Percentiles rank a stretch among this genome's conserved stretches.
phyloP scores from a whole-genome alignment of 352 stramenopile species.

The Phytophthora palmivora region DNA sequence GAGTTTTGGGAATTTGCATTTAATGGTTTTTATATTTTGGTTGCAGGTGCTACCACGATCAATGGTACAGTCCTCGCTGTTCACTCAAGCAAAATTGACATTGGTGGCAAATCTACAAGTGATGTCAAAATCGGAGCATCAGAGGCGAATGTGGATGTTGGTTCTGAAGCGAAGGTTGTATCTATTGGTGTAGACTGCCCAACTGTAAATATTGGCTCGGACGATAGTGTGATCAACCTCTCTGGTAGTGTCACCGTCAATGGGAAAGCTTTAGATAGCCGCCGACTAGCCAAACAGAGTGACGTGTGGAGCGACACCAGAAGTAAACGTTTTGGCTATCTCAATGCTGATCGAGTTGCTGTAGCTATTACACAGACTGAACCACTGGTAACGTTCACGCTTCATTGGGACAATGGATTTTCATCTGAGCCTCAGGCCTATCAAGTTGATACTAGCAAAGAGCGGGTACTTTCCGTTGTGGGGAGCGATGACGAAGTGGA shows the following conservation, averaged over 20 bases:
- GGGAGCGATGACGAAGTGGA: not conserved
- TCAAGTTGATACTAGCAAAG: constrained; percentile 27
- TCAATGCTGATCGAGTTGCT: constrained; percentile 39
- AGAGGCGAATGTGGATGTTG: constrained; percentile 36
- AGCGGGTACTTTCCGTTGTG: constrained; percentile 26
- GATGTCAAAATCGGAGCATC: constrained; percentile 44
- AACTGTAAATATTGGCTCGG: constrained; percentile 48
- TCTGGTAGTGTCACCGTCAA: constrained; percentile 65
- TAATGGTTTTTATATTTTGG: constrained; percentile 3
- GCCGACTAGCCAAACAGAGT: constrained; percentile 25
- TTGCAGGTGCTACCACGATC: constrained; percentile 35
- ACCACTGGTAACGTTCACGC: constrained; percentile 26
- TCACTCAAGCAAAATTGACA: constrained; percentile 31
- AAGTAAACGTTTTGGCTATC: constrained; percentile 39
- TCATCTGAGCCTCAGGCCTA: constrained; percentile 37
- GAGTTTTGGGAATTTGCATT: not conserved
- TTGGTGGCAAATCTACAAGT: constrained; percentile 46
- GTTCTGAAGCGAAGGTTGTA: constrained; percentile 30
- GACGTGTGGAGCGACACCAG: constrained; percentile 2
- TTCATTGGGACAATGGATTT: constrained; percentile 42
- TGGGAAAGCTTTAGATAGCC: constrained; percentile 45
- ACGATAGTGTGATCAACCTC: constrained; percentile 41
- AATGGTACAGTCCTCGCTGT: constrained; percentile 32
- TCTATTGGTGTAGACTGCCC: constrained; percentile 40
- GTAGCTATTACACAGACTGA: constrained; percentile 10